Evolutionary conservation across 2,329 filamentous ascomycete genomes (phyloP).

Genomic region (Fusarium multiceps): DNA sequence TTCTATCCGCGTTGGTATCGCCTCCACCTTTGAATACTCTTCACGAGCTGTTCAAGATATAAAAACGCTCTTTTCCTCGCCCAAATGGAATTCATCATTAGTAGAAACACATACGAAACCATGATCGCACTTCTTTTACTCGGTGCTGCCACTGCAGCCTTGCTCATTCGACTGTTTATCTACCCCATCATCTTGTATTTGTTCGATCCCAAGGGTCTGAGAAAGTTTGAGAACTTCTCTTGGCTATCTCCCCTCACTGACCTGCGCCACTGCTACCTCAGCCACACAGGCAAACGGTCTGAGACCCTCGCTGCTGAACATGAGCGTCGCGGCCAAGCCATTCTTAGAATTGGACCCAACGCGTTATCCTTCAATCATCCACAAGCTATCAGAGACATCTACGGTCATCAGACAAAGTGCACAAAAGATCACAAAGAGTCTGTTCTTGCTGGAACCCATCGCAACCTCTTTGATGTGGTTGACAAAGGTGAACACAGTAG

Average conservation of each 20-base stretch:
- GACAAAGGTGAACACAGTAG: slow-evolving; percentile 63
- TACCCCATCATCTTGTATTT: slow-evolving; percentile 32
- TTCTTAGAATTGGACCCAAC: slow-evolving; percentile 46
- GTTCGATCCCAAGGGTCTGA: slow-evolving; percentile 52
- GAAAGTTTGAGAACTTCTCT: slow-evolving; percentile 36
- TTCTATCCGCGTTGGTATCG: too few relatives aligned
- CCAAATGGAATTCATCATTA: too few relatives aligned
- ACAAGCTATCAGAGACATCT: slow-evolving; percentile 50
- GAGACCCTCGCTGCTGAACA: slow-evolving; percentile 60
- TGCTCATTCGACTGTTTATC: slow-evolving; percentile 30
- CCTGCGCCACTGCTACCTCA: slow-evolving; percentile 33
- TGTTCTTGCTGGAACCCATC: slow-evolving; percentile 59
- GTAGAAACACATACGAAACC: too few relatives aligned
- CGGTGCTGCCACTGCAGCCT: background rate
- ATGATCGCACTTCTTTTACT: slow-evolving; percentile 20
- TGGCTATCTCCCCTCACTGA: slow-evolving; percentile 38
- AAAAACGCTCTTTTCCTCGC: too few relatives aligned
- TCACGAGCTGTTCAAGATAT: too few relatives aligned
- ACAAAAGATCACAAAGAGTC: slow-evolving; percentile 61
- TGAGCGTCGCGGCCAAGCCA: slow-evolving; percentile 49
- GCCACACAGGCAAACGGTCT: slow-evolving; percentile 53
- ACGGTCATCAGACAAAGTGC: slow-evolving; percentile 60
- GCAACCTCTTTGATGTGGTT: slow-evolving; percentile 63
- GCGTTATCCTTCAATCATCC: slow-evolving; percentile 41
- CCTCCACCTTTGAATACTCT: too few relatives aligned